Base-by-base conservation (phyloP, 192 early-diverging fungal species). In the Gorgonomyces haynaldii region DNA sequence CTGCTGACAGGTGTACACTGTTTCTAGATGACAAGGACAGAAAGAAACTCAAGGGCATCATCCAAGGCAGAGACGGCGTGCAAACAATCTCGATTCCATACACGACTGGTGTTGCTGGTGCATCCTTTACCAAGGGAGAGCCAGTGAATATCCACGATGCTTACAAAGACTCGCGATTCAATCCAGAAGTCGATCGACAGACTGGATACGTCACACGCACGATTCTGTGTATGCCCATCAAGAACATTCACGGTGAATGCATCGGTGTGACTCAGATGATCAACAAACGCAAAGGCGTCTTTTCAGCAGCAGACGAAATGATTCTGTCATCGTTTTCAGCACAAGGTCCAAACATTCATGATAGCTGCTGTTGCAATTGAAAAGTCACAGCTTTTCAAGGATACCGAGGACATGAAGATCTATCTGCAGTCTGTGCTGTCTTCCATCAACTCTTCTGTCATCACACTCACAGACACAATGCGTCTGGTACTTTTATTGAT, bases 221-320 rank as follows among this genome's bases (percentile, higher is more conserved):
- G 30, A 70, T 70, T 42, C 46, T 70, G 10, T 66, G 64, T 37
- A 70, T 69, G 55, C 65, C 67, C 12, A 70, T 70, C 39, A 70
- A 69, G 16, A 70, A 70, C 45, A 65, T 66, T 17, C 46, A 46
- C 32, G 64, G 67, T 10, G 40, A 61, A 37, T 45, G 50, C n/a
- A 65, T 72, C 19, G 69, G 66, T 4, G 69, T 72, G 6, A 72
- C 69, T 6, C 69, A 72, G 41, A 70, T 72, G 69, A 70, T 70
- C 46, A 72, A 72, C 52, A 66, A 64, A 42, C 40, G 56, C 20
- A 54, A 38, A 4, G 66, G 67, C 2, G 32, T 53, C 1, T 72
- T 72, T 53, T 45, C 43, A 16, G 21, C 50, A 10, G 70, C 68
- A n/a, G 70, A 72, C 37, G 70, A 71, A 46, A 66, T 49, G 44